Evolutionary conservation across 495 filamentous ascomycete species (phyloP).

Genomic region (Barbatosphaeria neglecta): DNA sequence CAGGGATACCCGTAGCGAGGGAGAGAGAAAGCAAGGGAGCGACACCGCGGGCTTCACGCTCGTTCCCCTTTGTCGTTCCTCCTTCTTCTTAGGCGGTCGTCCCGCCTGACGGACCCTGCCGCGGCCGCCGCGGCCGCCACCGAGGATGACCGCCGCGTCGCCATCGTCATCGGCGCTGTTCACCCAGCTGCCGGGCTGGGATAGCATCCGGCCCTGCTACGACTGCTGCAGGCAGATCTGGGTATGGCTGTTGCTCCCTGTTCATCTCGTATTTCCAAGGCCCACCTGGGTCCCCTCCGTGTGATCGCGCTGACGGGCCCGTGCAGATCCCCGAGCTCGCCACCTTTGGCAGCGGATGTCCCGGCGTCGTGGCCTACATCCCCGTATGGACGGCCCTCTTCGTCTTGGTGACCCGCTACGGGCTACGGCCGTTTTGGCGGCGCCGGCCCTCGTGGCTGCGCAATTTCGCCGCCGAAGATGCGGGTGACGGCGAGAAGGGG

Average conservation of each 20-base stretch:
- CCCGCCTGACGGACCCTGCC: too few relatives aligned
- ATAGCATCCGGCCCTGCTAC: neutral
- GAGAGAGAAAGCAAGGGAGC: too few relatives aligned
- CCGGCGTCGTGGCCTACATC: slow-evolving; percentile 15
- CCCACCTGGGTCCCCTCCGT: neutral
- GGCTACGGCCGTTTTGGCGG: slow-evolving; percentile 9
- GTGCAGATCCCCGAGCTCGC: slow-evolving; percentile 16
- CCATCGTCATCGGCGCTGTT: too few relatives aligned
- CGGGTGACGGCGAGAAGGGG: slow-evolving; percentile 1
- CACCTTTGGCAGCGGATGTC: slow-evolving; percentile 15
- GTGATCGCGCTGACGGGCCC: neutral
- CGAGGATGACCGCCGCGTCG: too few relatives aligned
- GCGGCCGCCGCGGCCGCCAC: too few relatives aligned
- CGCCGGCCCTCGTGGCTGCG: slow-evolving; percentile 18
- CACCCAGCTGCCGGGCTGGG: neutral
- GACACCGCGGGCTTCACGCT: too few relatives aligned
- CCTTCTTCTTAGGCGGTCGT: too few relatives aligned
- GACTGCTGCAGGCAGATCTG: neutral
- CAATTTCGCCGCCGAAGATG: slow-evolving; percentile 11
- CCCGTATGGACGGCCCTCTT: slow-evolving; percentile 15
- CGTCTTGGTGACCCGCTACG: slow-evolving; percentile 16
- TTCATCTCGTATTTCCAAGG: neutral
- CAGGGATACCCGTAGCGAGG: too few relatives aligned
- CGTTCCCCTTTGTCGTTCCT: too few relatives aligned
- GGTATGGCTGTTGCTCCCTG: neutral